These are phyloP conservation scores for Strobilomyces confusus DNA, from an alignment of 768 basidiomycete species.

Conservation along the genomic window DNA sequence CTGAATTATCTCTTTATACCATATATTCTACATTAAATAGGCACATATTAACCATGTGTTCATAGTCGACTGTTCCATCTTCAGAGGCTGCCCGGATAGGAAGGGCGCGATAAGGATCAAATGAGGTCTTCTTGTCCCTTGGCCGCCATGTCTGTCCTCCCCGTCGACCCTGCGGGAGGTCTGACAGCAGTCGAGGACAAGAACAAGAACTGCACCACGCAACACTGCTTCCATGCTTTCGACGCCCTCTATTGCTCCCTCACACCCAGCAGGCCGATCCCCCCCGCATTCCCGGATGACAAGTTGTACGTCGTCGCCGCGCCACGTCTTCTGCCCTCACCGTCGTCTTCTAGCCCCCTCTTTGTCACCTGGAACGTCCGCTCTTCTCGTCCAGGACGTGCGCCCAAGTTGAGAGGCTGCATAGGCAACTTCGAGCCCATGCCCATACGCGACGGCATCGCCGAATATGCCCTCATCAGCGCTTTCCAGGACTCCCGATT, in stretches of 20 bases:
- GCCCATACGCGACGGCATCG: slow-evolving; percentile 68
- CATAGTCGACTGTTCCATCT: slow-evolving; percentile 26
- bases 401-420: slow-evolving; percentile 78
- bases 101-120: slow-evolving; percentile 8
- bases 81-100: slow-evolving; percentile 26
- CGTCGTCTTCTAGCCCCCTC: slow-evolving; percentile 48
- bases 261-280: slow-evolving; percentile 46
- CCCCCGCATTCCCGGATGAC: slow-evolving; percentile 63
- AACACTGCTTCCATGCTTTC: slow-evolving; percentile 81
- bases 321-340: slow-evolving; percentile 1
- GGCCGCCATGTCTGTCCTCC: slow-evolving; percentile 52
- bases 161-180: slow-evolving; percentile 45
- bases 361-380: slow-evolving; percentile 96
- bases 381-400: slow-evolving; percentile 53
- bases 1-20: slow-evolving; percentile 39
- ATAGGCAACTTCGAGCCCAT: slow-evolving; percentile 89
- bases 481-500: slow-evolving; percentile 90
- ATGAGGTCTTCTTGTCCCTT: slow-evolving; percentile 19
- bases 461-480: slow-evolving; percentile 89
- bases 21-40: slow-evolving; percentile 37
- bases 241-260: slow-evolving; percentile 79
- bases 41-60: slow-evolving; percentile 35
- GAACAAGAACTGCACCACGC: slow-evolving; percentile 54
- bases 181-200: slow-evolving; percentile 37
- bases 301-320: slow-evolving; percentile 60